Conservation (phyloP, 768 basidiomycete genomes). For the Trametes sanguinea region DNA sequence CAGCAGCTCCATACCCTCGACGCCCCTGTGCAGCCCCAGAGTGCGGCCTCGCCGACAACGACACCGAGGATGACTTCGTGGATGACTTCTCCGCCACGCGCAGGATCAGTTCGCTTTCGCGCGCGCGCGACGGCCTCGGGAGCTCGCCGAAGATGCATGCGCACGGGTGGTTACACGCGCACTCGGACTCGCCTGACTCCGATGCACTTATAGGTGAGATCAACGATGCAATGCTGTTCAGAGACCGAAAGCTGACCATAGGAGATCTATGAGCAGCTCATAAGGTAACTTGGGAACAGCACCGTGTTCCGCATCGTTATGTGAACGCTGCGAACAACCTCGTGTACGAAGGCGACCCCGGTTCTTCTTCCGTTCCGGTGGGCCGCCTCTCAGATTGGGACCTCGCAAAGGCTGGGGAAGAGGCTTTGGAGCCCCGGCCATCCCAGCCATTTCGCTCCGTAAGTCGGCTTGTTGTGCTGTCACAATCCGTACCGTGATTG, state of each 20-base stretch:
- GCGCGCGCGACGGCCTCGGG: too few species aligned
- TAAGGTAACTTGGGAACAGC: not conserved
- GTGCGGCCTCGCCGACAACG: too few species aligned
- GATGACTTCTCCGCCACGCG: not conserved
- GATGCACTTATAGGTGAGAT: too few species aligned
- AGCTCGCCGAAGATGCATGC: constrained; percentile 3
- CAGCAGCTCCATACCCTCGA: constrained; percentile 4
- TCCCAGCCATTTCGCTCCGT: not conserved
- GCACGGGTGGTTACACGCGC: too few species aligned
- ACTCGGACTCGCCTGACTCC: constrained; percentile 16
- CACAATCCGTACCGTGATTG: not conserved
- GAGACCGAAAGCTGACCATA: too few species aligned
- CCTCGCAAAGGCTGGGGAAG: not conserved
- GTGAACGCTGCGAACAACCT: not conserved
- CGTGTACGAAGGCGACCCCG: not conserved
- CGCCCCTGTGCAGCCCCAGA: not conserved
- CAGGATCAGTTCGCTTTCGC: not conserved
- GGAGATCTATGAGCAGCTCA: not conserved
- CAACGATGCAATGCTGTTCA: too few species aligned
- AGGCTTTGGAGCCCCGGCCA: not conserved
- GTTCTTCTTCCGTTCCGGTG: not conserved
- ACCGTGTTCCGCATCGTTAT: not conserved
- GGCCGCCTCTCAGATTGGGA: not conserved
- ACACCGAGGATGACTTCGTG: too few species aligned
- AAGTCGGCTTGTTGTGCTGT: not conserved